Evolutionary conservation across 106 monocot genomes (phyloP), one percentile per base, ranked within the genome.

Genomic region (Vanilla planifolia): DNA sequence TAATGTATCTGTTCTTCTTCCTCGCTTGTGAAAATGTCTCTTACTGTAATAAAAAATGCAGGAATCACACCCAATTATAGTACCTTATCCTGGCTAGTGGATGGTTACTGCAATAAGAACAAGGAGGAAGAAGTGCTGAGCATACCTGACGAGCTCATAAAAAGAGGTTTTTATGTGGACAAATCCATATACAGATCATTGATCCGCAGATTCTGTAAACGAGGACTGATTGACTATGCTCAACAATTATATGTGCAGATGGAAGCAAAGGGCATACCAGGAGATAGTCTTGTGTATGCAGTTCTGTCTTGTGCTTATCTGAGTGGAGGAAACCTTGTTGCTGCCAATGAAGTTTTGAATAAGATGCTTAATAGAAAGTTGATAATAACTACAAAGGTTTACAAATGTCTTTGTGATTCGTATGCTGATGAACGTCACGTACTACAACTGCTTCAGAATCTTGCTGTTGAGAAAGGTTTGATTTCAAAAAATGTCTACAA

Each of bases 41-140:
- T n/a, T n/a, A n/a, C n/a, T n/a, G n/a, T n/a, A n/a, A n/a, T 44
- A 17, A 21, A 45, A 3, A 43, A 71, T 73, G 61, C 78, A 92
- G 93, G 93, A 62, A 80, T 75, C 48, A 57, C 71, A 37, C 85
- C 98, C 23, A 85, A 80, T 59, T 98, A 88, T 56, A 77, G 84
- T 39, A 82, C 82, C 10, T 92, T 70, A 63, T 98, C 98, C 43
- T 98, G 98, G 92, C 55, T 98, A 29, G 79, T 98, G 16, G 98
- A 98, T 75, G 74, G 79, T 45, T 86, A 86, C 45, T 98, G 88
- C 71, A 67, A 76, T 60, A 73, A 81, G 71, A 88, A 88, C 29
- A 85, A 85, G 62, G 82, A 64, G 70, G 92, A 72, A 29, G 84
- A 66, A 43, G 82, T 82, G 29, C 58, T 85, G 10, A 68, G 29